Evolutionary conservation across 2,329 filamentous ascomycete genomes (phyloP), one percentile per base, ranked within the genome.

Genomic region (Metarhizium rileyi): DNA sequence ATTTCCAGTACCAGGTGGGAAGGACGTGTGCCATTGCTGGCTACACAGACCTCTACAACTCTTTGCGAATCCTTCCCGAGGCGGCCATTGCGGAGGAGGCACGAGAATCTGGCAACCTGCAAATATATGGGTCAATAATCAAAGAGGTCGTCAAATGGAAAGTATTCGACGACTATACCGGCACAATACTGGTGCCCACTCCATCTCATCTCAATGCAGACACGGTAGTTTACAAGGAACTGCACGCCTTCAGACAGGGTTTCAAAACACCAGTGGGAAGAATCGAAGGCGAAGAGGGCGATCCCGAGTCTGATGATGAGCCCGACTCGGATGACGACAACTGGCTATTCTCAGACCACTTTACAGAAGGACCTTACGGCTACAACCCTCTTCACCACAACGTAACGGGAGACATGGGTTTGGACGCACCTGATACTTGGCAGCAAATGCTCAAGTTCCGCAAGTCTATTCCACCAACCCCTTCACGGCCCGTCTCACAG

Each of bases 81-180:
- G 59, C 64, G 5, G 58, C 61, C 30, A 63, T 72, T 26, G 68
- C 68, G 0, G 70, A 70, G 47, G 69, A 72, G 51, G 68, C 68
- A 7, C 57, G 63, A 5, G 65, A 70, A 16, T 60, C 42, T 16
- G 50, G 55, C 22, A 20, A 43, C 9, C 4, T 23, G 4, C 8
- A n/a, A 14, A 70, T 70, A 9, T 66, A 59, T 48, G 44, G 65
- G 16, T 1, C 44, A 1, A 64, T 71, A 23, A 65, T 70, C 55
- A 44, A 48, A 1, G 12, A 49, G 0, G 51, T 55, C 1, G 23
- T 54, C 6, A 54, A 58, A n/a, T 70, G 63, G 48, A 46, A 38
- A 1, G 53, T 68, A 25, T 67, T 71, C 64, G 55, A 71, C 50
- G 69, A 71, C 52, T 70, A 67, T 44, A 23, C 5, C 33, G 9